Evolutionary conservation across 2,329 filamentous ascomycete genomes (phyloP), one percentile per base, ranked within the genome.

Genomic region (Aspergillus neoniger): DNA sequence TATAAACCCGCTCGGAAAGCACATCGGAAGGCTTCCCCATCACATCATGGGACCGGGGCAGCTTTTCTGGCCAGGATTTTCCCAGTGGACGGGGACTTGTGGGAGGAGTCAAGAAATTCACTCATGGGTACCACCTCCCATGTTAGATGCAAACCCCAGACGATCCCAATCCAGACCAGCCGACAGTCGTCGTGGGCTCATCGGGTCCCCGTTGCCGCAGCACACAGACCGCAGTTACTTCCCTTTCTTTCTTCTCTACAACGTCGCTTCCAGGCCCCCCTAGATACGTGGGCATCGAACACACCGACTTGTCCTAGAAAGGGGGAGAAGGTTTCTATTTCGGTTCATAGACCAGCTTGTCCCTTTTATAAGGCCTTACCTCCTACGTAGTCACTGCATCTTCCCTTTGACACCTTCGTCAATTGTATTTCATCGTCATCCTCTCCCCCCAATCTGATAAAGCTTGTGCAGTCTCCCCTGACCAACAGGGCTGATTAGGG

Each of bases 151-250:
- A 51, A 61, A 66, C 62, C 62, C 64, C 64, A 59, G 64, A 66
- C 54, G 58, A 66, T 66, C 60, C 60, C 48, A 63, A 64, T 63
- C 60, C 57, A 64, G 50, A 52, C 60, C 60, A 41, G 53, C 52
- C 47, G 47, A 41, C 47, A 17, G 41, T 51, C 12, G 30, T 58
- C 47, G 39, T 51, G 56, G 49, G 57, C 49, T 59, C 51, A 44
- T 41, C 50, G 44, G 53, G 53, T 55, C 53, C 53, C 53, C 39
- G 28, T 55, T 47, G 53, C 43, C 53, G 53, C 53, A 55, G 53
- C 25, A 55, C 53, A 55, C 53, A 55, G 53, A 55, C 53, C 53
- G 41, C 53, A 55, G 53, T 55, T 55, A 55, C 53, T 55, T 55
- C 32, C 32, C 5, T 36, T 36, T 36, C 32, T 36, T 36, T 36